Evolutionary conservation across 2,329 filamentous ascomycete genomes (phyloP).

Genomic region (Nigrospora osmanthi): DNA sequence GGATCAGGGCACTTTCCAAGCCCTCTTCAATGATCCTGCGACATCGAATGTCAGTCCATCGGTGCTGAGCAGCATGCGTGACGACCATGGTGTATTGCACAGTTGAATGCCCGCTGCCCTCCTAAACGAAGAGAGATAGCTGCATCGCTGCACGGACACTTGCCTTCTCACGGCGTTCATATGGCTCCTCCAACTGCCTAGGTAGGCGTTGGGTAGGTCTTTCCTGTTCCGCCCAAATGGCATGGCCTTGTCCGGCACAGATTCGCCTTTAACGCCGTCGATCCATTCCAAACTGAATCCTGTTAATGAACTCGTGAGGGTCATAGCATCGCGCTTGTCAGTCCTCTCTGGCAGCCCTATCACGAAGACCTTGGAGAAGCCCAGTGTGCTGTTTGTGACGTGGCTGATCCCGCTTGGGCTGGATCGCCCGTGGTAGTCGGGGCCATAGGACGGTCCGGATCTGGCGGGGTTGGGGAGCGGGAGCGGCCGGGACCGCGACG

Average conservation of each 20-base stretch:
- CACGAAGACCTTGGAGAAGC: constrained; percentile 25
- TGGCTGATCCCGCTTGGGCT: constrained; percentile 3
- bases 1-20: constrained; percentile 25
- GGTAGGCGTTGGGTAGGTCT: constrained; percentile 19
- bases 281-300: constrained; percentile 35
- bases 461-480: background rate
- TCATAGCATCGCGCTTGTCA: constrained; percentile 40
- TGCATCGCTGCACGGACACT: background rate
- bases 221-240: constrained; percentile 22
- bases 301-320: constrained; percentile 30
- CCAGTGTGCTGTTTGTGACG: constrained; percentile 17
- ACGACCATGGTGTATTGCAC: no score
- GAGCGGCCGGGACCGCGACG: background rate
- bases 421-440: background rate
- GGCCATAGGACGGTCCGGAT: background rate
- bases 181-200: constrained; percentile 33
- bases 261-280: constrained; percentile 31
- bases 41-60: background rate
- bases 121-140: no score
- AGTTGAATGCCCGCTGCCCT: no score
- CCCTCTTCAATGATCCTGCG: constrained; percentile 23
- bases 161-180: constrained; percentile 26
- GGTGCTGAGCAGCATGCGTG: no score
- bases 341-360: constrained; percentile 36
- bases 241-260: constrained; percentile 31